A percentile compares a stretch with the other conserved stretches of the same genome.
phyloP scores from a whole-genome alignment of 164 flowering plant genomes.

The Chimonanthus salicifolius region DNA sequence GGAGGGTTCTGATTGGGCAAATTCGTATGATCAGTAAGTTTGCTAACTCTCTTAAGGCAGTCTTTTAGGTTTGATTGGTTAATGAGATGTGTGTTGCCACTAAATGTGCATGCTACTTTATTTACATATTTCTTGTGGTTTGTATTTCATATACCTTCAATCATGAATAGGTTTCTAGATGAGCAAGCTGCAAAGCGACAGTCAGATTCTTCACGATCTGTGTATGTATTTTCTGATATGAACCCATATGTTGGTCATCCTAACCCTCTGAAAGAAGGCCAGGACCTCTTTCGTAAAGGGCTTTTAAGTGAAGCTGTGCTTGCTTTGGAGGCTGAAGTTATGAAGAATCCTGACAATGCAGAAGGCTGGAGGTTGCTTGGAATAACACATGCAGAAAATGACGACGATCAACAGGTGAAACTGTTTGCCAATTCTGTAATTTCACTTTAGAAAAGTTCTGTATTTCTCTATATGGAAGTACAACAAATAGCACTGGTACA shows the following conservation, averaged over 20 bases:
- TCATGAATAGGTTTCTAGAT: slow-evolving; percentile 46
- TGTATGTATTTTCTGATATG: slow-evolving; percentile 83
- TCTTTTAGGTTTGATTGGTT: background rate
- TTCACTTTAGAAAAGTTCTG: slow-evolving; percentile 1
- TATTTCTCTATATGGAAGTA: background rate
- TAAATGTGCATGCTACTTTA: no score
- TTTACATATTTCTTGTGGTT: no score
- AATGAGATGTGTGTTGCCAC: background rate
- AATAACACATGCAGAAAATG: slow-evolving; percentile 96
- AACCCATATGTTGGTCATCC: slow-evolving; percentile 99
- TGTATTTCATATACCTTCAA: background rate
- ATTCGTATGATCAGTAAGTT: slow-evolving; percentile 84
- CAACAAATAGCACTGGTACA: background rate
- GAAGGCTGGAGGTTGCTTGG: slow-evolving; percentile 99
- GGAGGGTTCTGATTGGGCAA: slow-evolving; percentile 62
- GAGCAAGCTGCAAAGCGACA: slow-evolving; percentile 61
- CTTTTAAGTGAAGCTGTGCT: slow-evolving; percentile 97
- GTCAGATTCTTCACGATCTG: slow-evolving; percentile 60
- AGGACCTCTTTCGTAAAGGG: slow-evolving; percentile 91
- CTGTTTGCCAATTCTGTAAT: background rate
- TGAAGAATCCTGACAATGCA: slow-evolving; percentile 89
- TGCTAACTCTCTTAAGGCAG: background rate
- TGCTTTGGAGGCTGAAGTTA: slow-evolving; percentile 95
- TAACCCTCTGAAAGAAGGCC: slow-evolving; percentile 91
- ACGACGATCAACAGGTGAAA: slow-evolving; percentile 95